Conservation (phyloP, 2,329 filamentous ascomycete genomes). For the Cladosporium velox region DNA sequence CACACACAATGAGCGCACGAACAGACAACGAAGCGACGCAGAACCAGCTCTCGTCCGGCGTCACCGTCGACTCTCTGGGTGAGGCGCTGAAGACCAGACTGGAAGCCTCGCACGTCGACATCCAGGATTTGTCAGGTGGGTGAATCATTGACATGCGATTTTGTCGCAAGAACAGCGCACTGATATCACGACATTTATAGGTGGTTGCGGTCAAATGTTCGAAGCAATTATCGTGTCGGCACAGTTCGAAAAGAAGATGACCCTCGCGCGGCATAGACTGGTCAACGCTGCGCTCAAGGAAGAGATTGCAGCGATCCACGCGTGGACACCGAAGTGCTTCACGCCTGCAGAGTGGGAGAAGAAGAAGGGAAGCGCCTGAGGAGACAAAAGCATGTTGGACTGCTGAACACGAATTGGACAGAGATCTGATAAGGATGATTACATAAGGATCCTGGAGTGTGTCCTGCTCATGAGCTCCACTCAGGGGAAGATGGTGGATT, state of each 20-base stretch:
- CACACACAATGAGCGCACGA: constrained; percentile 44
- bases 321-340: constrained; percentile 92
- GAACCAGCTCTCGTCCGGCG: constrained; percentile 56
- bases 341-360: constrained; percentile 87
- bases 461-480: neutral
- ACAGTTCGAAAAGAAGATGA: constrained; percentile 57
- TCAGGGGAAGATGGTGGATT: neutral
- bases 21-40: constrained; percentile 50
- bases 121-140: constrained; percentile 89
- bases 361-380: constrained; percentile 48
- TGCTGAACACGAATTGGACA: neutral
- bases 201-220: constrained; percentile 71
- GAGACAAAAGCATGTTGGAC: neutral
- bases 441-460: neutral
- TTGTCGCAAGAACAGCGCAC: neutral
- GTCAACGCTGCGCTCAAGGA: constrained; percentile 81
- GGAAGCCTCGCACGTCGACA: constrained; percentile 76
- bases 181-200: constrained; percentile 41
- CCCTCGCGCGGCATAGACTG: constrained; percentile 80
- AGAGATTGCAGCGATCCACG: constrained; percentile 89
- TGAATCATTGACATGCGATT: constrained; percentile 15
- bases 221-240: constrained; percentile 66
- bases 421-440: neutral
- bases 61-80: constrained; percentile 73
- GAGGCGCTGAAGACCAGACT: constrained; percentile 69